phyloP scores from a whole-genome alignment of 176 grass and related monocot species.

The Paspalum vaginatum region DNA sequence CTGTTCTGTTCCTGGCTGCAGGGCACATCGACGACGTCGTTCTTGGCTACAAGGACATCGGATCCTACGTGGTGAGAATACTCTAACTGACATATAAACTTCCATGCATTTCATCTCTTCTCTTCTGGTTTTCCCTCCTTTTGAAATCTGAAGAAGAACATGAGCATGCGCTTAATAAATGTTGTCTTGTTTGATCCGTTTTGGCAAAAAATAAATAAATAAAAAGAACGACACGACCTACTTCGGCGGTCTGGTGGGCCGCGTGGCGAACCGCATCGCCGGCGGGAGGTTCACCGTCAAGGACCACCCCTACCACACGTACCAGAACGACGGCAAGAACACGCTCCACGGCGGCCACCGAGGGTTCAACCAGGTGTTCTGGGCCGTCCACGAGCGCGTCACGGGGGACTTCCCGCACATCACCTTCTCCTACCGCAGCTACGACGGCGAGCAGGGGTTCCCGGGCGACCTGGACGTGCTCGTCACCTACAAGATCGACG shows the following conservation, averaged over 20 bases:
- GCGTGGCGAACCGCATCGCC: conserved; percentile 88
- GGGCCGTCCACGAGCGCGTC: conserved; percentile 64
- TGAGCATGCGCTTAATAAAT: too few species aligned
- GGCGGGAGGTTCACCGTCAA: conserved; percentile 63
- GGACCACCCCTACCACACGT: conserved; percentile 50
- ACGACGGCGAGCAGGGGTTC: conserved; percentile 91
- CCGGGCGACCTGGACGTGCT: conserved; percentile 72
- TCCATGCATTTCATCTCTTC: neutral
- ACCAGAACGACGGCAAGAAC: conserved; percentile 71
- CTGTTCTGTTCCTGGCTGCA: conserved; percentile 23
- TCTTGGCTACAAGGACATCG: conserved; percentile 76
- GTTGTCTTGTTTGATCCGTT: neutral
- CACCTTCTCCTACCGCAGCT: conserved; percentile 86
- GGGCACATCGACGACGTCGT: conserved; percentile 81
- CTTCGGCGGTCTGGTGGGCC: conserved; percentile 84
- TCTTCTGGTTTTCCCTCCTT: neutral
- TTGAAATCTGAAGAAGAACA: too few species aligned
- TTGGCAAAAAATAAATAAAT: neutral
- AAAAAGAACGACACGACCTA: conserved; percentile 69
- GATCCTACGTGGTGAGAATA: conserved; percentile 64
- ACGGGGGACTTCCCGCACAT: conserved; percentile 76
- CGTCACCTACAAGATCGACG: conserved; percentile 89
- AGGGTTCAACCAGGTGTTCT: conserved; percentile 87
- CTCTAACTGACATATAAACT: neutral
- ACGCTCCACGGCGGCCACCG: conserved; percentile 87